phyloP scores from a whole-genome alignment of 176 grass and related monocot genomes.

The Tillandsia fasciculata region DNA sequence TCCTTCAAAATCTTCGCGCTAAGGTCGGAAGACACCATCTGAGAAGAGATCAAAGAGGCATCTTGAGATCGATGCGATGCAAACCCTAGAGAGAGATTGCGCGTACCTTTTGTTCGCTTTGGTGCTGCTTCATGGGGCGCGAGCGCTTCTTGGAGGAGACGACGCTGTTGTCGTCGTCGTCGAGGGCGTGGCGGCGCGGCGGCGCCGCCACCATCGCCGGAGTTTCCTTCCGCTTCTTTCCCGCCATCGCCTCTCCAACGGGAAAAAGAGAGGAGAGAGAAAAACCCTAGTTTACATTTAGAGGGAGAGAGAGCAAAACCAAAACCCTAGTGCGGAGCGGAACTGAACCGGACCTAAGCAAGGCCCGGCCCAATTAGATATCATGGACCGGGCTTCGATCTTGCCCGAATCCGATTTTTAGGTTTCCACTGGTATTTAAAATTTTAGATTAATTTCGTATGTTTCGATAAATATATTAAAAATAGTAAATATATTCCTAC shows the following conservation, averaged over 20 bases:
- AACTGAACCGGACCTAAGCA: too few relatives aligned
- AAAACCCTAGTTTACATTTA: background rate
- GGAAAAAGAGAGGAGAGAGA: background rate
- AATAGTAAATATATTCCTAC: too few relatives aligned
- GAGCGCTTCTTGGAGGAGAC: conserved; percentile 54
- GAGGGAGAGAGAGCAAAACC: too few relatives aligned
- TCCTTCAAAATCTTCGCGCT: conserved; percentile 82
- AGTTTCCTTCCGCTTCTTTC: conserved; percentile 62
- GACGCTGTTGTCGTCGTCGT: conserved; percentile 33
- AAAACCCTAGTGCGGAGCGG: too few relatives aligned
- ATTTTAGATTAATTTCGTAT: too few relatives aligned
- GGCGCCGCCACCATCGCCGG: conserved; percentile 14
- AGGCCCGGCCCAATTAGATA: too few relatives aligned
- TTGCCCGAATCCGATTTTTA: too few relatives aligned
- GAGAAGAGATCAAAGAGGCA: background rate
- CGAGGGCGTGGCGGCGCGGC: conserved; percentile 36
- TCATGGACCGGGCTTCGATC: too few relatives aligned
- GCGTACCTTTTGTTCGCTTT: conserved; percentile 49
- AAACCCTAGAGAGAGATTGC: background rate
- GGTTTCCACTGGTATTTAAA: too few relatives aligned
- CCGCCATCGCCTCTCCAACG: conserved; percentile 30
- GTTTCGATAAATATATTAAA: too few relatives aligned
- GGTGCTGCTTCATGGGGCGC: conserved; percentile 51
- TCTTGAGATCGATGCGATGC: background rate
- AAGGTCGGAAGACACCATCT: conserved; percentile 46